Conservation (phyloP, 257 asterid species). For the Nyctanthes arbortristis region DNA sequence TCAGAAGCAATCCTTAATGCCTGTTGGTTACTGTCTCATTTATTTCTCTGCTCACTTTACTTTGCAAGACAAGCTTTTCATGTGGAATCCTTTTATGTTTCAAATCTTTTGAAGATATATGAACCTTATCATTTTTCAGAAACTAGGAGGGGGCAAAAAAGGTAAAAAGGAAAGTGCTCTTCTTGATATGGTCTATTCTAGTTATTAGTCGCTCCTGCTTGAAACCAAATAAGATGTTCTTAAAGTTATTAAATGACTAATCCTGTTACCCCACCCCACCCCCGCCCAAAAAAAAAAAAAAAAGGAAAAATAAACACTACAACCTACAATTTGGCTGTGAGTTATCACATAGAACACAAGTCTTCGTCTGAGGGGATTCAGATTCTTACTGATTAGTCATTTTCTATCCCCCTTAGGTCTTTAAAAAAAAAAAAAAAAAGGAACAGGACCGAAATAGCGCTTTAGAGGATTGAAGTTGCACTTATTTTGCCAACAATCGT, state of each 20-base stretch:
- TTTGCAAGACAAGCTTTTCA: background rate
- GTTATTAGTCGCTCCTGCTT: background rate
- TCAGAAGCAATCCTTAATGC: slow-evolving; percentile 5
- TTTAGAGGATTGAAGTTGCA: slow-evolving; percentile 1
- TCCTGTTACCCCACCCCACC: no score
- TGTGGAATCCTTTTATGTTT: background rate
- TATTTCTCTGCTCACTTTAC: background rate
- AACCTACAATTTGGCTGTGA: no score
- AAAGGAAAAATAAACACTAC: no score
- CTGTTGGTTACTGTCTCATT: background rate
- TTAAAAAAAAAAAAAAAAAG: background rate
- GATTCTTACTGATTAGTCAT: background rate
- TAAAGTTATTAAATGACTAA: no score
- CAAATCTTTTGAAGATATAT: background rate
- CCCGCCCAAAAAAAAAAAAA: no score
- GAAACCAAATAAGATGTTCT: background rate
- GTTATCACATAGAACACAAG: background rate
- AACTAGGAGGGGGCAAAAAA: background rate
- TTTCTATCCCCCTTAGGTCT: slow-evolving; percentile 4
- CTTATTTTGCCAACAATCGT: background rate
- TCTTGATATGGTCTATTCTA: background rate
- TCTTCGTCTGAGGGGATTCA: background rate
- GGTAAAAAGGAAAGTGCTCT: background rate
- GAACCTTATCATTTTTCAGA: background rate
- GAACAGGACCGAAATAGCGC: slow-evolving; percentile 14